phyloP scores from a whole-genome alignment of 495 filamentous ascomycete genomes.

The Pseudoneurospora amorphoporcata region DNA sequence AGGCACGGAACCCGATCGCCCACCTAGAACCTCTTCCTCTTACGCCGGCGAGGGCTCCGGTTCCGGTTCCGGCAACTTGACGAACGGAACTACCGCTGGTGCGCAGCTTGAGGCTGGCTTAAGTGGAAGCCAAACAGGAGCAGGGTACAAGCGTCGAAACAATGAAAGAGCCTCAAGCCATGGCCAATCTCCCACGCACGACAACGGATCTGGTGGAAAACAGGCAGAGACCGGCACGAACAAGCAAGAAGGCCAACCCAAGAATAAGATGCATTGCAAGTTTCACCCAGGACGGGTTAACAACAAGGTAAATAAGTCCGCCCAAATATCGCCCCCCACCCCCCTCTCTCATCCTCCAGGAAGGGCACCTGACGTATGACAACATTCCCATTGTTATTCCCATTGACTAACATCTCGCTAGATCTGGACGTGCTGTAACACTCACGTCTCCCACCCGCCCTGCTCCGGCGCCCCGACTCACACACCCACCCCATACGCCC shows the following conservation, averaged over 20 bases:
- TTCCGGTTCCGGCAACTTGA: rapidly evolving
- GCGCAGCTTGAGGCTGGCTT: neutral
- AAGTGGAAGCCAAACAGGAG: too few relatives aligned
- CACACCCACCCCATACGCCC: neutral
- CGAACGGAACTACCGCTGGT: too few relatives aligned
- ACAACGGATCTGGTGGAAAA: neutral
- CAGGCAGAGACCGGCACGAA: neutral
- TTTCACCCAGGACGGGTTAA: neutral
- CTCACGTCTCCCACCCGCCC: neutral
- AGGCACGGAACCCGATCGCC: neutral
- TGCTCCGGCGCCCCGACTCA: neutral
- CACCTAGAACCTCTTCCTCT: neutral
- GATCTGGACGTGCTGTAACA: slow-evolving; percentile 5
- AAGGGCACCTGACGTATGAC: too few relatives aligned
- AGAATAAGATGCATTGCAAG: neutral
- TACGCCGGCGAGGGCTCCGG: neutral
- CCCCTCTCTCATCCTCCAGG: too few relatives aligned
- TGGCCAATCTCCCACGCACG: neutral
- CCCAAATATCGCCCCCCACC: too few relatives aligned
- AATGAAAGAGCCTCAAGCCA: neutral
- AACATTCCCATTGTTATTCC: too few relatives aligned
- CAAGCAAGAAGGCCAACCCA: neutral
- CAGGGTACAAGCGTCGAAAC: neutral
- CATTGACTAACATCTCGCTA: neutral
- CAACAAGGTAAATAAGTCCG: neutral